Evolutionary conservation across 257 asterid species (phyloP), one percentile per base, ranked within the genome.

Genomic region (Scutellaria galericulata): DNA sequence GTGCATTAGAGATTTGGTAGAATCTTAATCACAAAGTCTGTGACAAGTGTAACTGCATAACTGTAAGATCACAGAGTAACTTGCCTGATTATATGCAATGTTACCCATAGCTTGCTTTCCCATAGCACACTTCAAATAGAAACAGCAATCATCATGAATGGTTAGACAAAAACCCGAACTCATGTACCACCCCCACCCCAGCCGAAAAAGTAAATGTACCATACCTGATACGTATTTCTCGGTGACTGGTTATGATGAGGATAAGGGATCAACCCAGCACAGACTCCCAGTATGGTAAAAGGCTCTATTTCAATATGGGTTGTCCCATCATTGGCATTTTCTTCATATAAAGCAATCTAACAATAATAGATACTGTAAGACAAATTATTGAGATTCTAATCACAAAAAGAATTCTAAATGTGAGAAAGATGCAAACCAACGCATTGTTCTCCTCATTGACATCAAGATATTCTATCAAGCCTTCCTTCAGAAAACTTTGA

Each of bases 81-180:
- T 84, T 85, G 77, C 97, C 96, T 94, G 92, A 71, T 94, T 94
- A 75, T 91, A 86, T 39, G 98, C 98, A 70, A 94, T 91, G 74
- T 91, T 92, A 56, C 99, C 99, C 99, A 94, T 94, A 72, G 99
- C 99, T 90, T 94, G 99, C 80, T 94, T 94, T 77, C 99, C 99
- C 98, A 94, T 94, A 41, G 99, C 99, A 83, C 99, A 94, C 97
- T 92, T 79, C 61, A 76, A 63, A 78, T 18, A 37, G 74, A 68
- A 69, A 56, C 66, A 68, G 76, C 14, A 47, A 51, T 61, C 69
- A 69, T 54, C 68, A 62, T 52, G 52, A 76, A 67, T 53, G 59
- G 52, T 45, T 77, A 37, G 59, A 70, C 22, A 37, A 12, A 39
- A 51, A 37, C 64, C 44, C n/a, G 44, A 73, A 24, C 41, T 64